Conservation (phyloP, 345 rosid species). For the Odontarrhena argentea region DNA sequence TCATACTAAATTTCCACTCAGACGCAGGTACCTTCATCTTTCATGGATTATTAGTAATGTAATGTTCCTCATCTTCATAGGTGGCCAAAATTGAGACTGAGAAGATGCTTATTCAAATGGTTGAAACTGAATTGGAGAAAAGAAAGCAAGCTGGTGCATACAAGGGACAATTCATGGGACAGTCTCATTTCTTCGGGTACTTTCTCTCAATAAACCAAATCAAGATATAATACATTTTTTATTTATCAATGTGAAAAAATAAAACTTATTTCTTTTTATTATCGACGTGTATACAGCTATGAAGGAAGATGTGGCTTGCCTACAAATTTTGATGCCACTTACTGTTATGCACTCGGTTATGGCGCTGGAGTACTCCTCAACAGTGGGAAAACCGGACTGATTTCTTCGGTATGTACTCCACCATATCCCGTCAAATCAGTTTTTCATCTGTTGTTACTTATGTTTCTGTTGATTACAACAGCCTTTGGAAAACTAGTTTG, state of each 20-base stretch:
- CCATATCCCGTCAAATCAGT: neutral
- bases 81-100: conserved; percentile 99
- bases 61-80: conserved; percentile 42
- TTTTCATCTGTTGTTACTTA: neutral
- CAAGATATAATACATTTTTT: conserved; percentile 1
- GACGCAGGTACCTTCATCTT: neutral
- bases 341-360: conserved; percentile 96
- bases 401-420: conserved; percentile 74
- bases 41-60: neutral
- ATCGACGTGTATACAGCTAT: conserved; percentile 51
- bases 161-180: conserved; percentile 75
- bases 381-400: conserved; percentile 86
- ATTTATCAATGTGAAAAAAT: neutral
- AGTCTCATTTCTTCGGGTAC: conserved; percentile 98
- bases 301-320: conserved; percentile 99
- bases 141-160: conserved; percentile 79
- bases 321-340: conserved; percentile 87
- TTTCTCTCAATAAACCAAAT: conserved; percentile 12
- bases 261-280: neutral
- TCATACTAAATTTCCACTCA: neutral
- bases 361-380: conserved; percentile 93
- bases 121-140: conserved; percentile 90
- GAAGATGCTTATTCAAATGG: conserved; percentile 99
- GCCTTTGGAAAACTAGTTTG: conserved; percentile 1
- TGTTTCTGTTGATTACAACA: conserved; percentile 6